Evolutionary conservation across 352 stramenopile species (phyloP).

Genomic region (Pythium rhizo-oryzae): DNA sequence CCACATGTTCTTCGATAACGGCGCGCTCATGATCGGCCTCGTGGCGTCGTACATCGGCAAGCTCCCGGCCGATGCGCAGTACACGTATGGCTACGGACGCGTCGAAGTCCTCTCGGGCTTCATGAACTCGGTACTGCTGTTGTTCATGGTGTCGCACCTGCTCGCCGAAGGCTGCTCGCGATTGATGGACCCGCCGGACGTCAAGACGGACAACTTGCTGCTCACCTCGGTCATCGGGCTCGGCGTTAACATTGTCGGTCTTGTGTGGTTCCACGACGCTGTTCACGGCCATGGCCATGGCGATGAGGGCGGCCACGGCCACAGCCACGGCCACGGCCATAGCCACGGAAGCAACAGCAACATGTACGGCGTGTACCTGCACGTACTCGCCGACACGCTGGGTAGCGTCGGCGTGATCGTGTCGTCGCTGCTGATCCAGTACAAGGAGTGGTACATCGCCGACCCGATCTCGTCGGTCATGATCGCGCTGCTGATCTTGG

Average conservation of each 20-base stretch:
- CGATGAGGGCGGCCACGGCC: constrained; percentile 44
- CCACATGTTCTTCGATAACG: constrained; percentile 91
- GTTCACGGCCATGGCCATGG: constrained; percentile 73
- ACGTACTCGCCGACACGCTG: constrained; percentile 89
- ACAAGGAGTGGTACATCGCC: constrained; percentile 82
- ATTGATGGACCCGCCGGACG: constrained; percentile 73
- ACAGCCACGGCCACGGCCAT: constrained; percentile 66
- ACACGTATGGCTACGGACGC: constrained; percentile 87
- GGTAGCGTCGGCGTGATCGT: constrained; percentile 91
- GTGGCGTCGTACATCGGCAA: constrained; percentile 83
- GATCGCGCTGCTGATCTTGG: constrained; percentile 85
- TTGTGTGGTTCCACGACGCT: constrained; percentile 91
- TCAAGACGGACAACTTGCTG: constrained; percentile 85
- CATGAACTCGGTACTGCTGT: constrained; percentile 82
- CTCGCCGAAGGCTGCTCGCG: constrained; percentile 77
- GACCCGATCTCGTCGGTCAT: constrained; percentile 83
- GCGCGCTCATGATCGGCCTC: constrained; percentile 83
- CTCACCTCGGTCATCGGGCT: constrained; percentile 83
- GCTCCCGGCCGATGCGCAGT: constrained; percentile 66
- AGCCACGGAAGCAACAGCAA: constrained; percentile 81
- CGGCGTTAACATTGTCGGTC: constrained; percentile 84
- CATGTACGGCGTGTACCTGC: constrained; percentile 91
- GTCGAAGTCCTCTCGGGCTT: constrained; percentile 89
- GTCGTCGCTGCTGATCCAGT: constrained; percentile 85
- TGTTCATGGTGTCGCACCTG: constrained; percentile 86